These are phyloP conservation scores for Aureobasidium mangrovei DNA, from an alignment of 2,329 filamentous ascomycete species.

Conservation along the genomic window DNA sequence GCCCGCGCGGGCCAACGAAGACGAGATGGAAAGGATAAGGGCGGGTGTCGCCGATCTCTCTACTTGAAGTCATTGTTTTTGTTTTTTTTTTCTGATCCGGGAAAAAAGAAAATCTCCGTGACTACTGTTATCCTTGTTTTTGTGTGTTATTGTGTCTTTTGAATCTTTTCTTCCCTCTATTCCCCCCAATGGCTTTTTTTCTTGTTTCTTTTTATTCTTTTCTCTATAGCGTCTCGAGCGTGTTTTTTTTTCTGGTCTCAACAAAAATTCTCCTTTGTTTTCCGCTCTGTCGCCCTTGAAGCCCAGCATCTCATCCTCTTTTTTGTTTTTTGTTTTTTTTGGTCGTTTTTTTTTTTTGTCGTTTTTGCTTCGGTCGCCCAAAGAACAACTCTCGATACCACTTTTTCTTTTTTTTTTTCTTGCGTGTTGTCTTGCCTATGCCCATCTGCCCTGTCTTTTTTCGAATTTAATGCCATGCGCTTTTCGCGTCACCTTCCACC, in stretches of 20 bases:
- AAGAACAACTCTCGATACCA: not conserved
- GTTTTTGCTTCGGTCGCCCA: not conserved
- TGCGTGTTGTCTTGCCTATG: too few relatives aligned
- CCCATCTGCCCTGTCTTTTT: not conserved
- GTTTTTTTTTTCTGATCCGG: not conserved
- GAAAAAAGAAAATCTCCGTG: not conserved
- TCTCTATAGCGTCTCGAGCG: not conserved
- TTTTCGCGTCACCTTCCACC: too few relatives aligned
- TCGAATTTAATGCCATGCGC: not conserved
- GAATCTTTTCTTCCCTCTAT: not conserved
- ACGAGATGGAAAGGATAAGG: constrained; percentile 17
- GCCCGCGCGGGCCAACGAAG: constrained; percentile 17
- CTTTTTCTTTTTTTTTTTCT: not conserved
- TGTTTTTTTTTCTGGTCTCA: too few relatives aligned
- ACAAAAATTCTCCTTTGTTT: too few relatives aligned
- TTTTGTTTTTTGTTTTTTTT: not conserved
- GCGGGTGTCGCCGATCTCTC: constrained; percentile 3
- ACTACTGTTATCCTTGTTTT: not conserved
- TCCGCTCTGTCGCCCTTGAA: too few relatives aligned
- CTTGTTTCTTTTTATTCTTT: not conserved
- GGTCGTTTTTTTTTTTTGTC: not conserved
- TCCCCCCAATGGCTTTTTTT: constrained; percentile 1
- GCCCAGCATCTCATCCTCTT: not conserved
- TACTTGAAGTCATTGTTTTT: not conserved
- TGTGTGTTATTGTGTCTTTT: not conserved